Conservation (phyloP, 2,329 filamentous ascomycete genomes). For the Verruconis gallopava region DNA sequence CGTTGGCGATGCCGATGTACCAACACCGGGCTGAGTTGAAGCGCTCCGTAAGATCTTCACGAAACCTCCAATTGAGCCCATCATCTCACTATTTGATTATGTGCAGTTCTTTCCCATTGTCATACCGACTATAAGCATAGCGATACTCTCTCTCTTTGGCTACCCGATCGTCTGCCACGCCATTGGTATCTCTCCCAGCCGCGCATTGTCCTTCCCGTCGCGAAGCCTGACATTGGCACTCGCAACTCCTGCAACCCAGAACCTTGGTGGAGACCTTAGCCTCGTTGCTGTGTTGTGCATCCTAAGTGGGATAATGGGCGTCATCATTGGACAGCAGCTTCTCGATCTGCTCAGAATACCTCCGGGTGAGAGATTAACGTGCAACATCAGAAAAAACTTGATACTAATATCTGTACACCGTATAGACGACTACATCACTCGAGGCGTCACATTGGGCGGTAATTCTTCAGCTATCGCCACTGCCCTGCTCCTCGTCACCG, state of each 20-base stretch:
- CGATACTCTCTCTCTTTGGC: slow-evolving; percentile 41
- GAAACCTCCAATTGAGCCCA: too few relatives aligned
- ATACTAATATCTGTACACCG: background rate
- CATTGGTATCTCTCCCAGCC: slow-evolving; percentile 40
- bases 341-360: slow-evolving; percentile 39
- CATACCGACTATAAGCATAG: slow-evolving; percentile 39
- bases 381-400: too few relatives aligned
- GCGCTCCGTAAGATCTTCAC: slow-evolving; percentile 25
- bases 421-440: slow-evolving; percentile 50
- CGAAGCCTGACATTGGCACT: slow-evolving; percentile 47
- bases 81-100: background rate
- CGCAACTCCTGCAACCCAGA: slow-evolving; percentile 43
- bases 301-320: slow-evolving; percentile 46
- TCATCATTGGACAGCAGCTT: slow-evolving; percentile 39
- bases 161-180: slow-evolving; percentile 44
- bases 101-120: slow-evolving; percentile 39
- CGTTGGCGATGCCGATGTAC: slow-evolving; percentile 48
- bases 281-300: slow-evolving; percentile 45
- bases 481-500: slow-evolving; percentile 41
- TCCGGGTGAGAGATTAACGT: background rate
- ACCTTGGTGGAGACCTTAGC: slow-evolving; percentile 44
- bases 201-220: slow-evolving; percentile 43
- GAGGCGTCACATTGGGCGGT: slow-evolving; percentile 48
- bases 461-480: slow-evolving; percentile 49
- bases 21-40: slow-evolving; percentile 44